Evolutionary conservation across 2,329 filamentous ascomycete species (phyloP).

Genomic region (Fusarium fracticaudum): DNA sequence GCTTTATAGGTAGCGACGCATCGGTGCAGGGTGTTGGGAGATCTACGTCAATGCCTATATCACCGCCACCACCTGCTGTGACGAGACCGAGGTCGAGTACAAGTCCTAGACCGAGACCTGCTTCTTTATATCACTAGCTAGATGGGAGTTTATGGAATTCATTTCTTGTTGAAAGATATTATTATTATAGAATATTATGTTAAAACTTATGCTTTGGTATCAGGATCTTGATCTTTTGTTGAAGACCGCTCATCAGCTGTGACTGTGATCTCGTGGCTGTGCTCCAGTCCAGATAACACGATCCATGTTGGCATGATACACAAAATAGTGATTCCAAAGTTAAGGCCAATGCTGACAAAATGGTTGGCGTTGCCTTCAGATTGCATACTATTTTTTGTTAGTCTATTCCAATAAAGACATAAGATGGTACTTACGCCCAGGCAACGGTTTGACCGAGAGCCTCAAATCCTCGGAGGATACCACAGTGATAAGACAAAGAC

Average conservation of each 20-base stretch:
- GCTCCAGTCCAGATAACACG: constrained; percentile 5
- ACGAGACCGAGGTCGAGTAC: not conserved
- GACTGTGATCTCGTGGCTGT: constrained; percentile 15
- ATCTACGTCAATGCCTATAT: constrained; percentile 2
- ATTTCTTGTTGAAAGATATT: constrained; percentile 2
- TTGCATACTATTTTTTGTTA: constrained; percentile 1
- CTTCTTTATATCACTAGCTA: not conserved
- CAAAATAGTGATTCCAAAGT: constrained; percentile 13
- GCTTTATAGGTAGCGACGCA: not conserved
- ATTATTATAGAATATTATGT: constrained; percentile 3
- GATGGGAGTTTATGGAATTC: fast-evolving
- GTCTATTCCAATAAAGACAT: too few relatives aligned
- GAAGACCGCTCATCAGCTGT: not conserved
- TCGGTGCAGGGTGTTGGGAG: not conserved
- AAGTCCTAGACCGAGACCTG: not conserved
- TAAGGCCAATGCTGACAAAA: constrained; percentile 15
- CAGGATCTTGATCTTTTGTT: not conserved
- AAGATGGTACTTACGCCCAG: constrained; percentile 6
- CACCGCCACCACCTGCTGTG: not conserved
- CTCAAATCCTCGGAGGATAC: constrained; percentile 19
- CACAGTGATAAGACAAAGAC: constrained; percentile 11
- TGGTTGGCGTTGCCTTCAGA: constrained; percentile 22
- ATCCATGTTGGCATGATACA: constrained; percentile 15
- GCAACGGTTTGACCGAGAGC: constrained; percentile 15
- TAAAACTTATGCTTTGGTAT: not conserved